A percentile compares a stretch with the other conserved stretches of the same genome.
phyloP scores from a whole-genome alignment of 495 filamentous ascomycete species.

The Xylaria telfairii region DNA sequence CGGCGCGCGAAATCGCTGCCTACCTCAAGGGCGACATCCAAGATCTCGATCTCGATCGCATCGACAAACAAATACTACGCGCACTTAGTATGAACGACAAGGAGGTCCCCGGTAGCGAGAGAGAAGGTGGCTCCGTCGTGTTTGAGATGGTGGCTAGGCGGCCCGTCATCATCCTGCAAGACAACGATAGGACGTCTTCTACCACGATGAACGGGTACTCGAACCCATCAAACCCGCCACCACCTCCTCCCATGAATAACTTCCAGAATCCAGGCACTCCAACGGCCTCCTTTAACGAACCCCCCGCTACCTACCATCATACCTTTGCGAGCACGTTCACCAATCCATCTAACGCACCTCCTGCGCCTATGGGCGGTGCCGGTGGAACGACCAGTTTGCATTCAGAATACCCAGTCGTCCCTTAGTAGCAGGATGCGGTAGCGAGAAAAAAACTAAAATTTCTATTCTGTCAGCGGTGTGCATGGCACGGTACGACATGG shows the following conservation, averaged over 20 bases:
- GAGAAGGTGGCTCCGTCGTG: constrained; percentile 20
- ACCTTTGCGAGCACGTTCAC: constrained; percentile 8
- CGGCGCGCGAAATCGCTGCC: constrained; percentile 32
- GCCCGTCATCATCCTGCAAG: constrained; percentile 39
- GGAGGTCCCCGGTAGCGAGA: constrained; percentile 23
- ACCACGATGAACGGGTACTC: not conserved
- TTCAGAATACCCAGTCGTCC: constrained; percentile 5
- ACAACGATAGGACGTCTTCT: not conserved
- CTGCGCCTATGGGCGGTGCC: not conserved
- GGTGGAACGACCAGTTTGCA: constrained; percentile 11
- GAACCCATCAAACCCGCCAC: constrained; percentile 22
- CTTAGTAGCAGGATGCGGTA: not conserved
- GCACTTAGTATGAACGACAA: constrained; percentile 35
- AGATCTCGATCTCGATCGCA: constrained; percentile 34
- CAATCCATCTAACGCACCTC: not conserved
- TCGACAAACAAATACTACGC: constrained; percentile 38
- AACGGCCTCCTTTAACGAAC: constrained; percentile 8
- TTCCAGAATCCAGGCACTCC: constrained; percentile 43
- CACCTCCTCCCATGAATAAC: constrained; percentile 7
- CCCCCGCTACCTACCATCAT: constrained; percentile 8
- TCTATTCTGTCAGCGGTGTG: not conserved
- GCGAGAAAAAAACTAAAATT: not conserved
- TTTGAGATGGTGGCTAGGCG: constrained; percentile 35
- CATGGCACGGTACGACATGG: not conserved
- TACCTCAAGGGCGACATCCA: constrained; percentile 34